These are phyloP conservation scores for Rhodosporidiobolus sp. DNA, from an alignment of 768 basidiomycete genomes.

Conservation along the genomic window DNA sequence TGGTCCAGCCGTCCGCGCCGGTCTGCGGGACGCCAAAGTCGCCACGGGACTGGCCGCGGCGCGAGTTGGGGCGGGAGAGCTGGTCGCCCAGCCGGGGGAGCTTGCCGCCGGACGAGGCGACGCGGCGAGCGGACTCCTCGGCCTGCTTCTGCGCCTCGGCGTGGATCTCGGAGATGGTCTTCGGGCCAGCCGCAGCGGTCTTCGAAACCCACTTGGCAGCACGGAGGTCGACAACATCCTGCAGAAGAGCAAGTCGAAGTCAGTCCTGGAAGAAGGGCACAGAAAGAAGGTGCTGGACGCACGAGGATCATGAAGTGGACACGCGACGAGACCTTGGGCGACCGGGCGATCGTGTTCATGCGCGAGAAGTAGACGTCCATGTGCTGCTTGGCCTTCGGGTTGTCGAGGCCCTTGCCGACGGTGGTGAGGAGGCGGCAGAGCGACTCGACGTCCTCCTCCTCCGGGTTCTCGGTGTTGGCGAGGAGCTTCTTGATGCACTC, in stretches of 20 bases:
- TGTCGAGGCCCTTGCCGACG: slow-evolving; percentile 79
- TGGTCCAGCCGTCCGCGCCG: slow-evolving; percentile 80
- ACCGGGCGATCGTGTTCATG: slow-evolving; percentile 78
- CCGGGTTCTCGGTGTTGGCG: slow-evolving; percentile 87
- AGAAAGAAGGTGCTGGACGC: slow-evolving; percentile 42
- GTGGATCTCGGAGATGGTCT: slow-evolving; percentile 84
- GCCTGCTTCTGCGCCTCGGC: slow-evolving; percentile 75
- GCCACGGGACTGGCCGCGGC: slow-evolving; percentile 68
- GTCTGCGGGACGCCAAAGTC: slow-evolving; percentile 58
- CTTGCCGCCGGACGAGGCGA: slow-evolving; percentile 55
- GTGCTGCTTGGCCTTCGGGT: slow-evolving; percentile 59
- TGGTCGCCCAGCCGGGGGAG: slow-evolving; percentile 40
- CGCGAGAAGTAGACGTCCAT: slow-evolving; percentile 91
- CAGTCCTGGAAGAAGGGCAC: background rate
- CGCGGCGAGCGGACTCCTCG: slow-evolving; percentile 60
- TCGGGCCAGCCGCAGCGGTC: slow-evolving; percentile 69
- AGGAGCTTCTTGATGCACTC: slow-evolving; percentile 95
- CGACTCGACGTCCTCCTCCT: slow-evolving; percentile 96
- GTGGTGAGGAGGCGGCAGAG: slow-evolving; percentile 89
- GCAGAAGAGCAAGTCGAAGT: slow-evolving; percentile 13
- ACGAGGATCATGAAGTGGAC: slow-evolving; percentile 97
- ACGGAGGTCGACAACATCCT: slow-evolving; percentile 90
- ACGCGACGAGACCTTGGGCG: slow-evolving; percentile 70
- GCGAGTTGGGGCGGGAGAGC: slow-evolving; percentile 83
- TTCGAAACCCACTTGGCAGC: slow-evolving; percentile 75